Base-by-base conservation (phyloP, 2,329 filamentous ascomycete genomes). In the Colletotrichum sp. region DNA sequence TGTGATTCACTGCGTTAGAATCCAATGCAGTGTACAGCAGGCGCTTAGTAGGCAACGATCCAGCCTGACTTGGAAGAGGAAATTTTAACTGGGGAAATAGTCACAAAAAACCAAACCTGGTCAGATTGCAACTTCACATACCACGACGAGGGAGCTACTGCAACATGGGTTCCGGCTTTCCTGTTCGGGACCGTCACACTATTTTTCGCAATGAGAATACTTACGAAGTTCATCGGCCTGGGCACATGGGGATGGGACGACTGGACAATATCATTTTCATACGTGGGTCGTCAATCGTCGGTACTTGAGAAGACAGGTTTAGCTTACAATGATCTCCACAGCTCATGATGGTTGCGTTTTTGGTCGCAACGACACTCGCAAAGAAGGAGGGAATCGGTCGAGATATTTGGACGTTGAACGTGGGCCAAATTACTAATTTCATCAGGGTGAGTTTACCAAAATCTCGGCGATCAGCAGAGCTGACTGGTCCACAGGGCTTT, bases 21-120 rank as follows among this genome's bases (percentile, higher is more conserved):
- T 76, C 2, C 74, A 76, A 24, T 76, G 74, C 2, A 76, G 74
- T 4, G 74, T 76, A 9, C 44, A 73, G 32, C 74, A 76, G 30
- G 74, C 74, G 7, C 52, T 76, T 4, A 16, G 73, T 76, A 69
- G 9, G 28, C 26, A 28, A 28, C 26, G 26, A 28, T 28, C 2
- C 26, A 2, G 2, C 2, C 26, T 28, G 26, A 2, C 26, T 28
- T 28, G 26, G 26, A 28, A 28, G 6, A 28, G 26, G 26, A 4
- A 26, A 26, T 5, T 5, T 26, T 26, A 26, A 26, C 26, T 26
- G 28, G n/a, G n/a, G n/a, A n/a, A n/a, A 6, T 2, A 76, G 74
- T 39, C 1, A 73, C 74, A 10, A 76, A 76, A n/a, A 76, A 76
- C 26, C n/a, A 8, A 12, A 76, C 70, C 5, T 76, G 74, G 74